Percentiles rank a stretch among this genome's conserved stretches.
Evolutionary conservation across 371 early-diverging fungal genomes (phyloP).

Genomic region (Apophysomyces sp.): DNA sequence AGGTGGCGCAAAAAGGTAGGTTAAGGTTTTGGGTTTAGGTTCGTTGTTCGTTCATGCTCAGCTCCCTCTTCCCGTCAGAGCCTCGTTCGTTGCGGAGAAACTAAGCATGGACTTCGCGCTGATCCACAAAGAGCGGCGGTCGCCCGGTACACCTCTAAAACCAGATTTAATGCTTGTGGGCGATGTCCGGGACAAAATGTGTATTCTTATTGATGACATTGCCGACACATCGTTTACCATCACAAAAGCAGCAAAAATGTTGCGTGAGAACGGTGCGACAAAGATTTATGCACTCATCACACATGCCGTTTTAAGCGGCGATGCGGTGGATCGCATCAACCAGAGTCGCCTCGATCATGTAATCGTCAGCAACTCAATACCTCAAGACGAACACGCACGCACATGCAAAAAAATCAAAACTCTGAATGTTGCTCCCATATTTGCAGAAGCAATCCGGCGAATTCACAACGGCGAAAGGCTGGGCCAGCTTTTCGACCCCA

Average conservation of each 20-base stretch:
- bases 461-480: slow-evolving; percentile 96
- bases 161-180: slow-evolving; percentile 90
- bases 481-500: slow-evolving; percentile 74
- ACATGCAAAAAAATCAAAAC: slow-evolving; percentile 70
- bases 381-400: slow-evolving; percentile 74
- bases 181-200: slow-evolving; percentile 80
- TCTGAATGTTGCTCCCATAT: slow-evolving; percentile 82
- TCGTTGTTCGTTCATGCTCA: too few species aligned
- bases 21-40: too few species aligned
- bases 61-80: slow-evolving; percentile 41
- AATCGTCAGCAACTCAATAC: slow-evolving; percentile 89
- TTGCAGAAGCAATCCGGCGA: slow-evolving; percentile 94
- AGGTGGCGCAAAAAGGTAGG: slow-evolving; percentile 61
- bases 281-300: slow-evolving; percentile 57
- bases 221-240: slow-evolving; percentile 93
- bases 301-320: slow-evolving; percentile 85
- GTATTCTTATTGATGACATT: slow-evolving; percentile 94
- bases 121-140: slow-evolving; percentile 84
- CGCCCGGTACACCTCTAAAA: slow-evolving; percentile 40
- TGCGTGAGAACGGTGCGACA: slow-evolving; percentile 85
- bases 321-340: slow-evolving; percentile 81
- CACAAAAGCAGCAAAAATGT: slow-evolving; percentile 83
- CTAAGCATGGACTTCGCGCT: slow-evolving; percentile 86
- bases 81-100: slow-evolving; percentile 82
- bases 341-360: slow-evolving; percentile 72